Percentiles rank a stretch among this genome's conserved stretches.
These are phyloP conservation scores for Fraxinus velutina DNA, from an alignment of 305 asterid genomes.

Conservation along the genomic window DNA sequence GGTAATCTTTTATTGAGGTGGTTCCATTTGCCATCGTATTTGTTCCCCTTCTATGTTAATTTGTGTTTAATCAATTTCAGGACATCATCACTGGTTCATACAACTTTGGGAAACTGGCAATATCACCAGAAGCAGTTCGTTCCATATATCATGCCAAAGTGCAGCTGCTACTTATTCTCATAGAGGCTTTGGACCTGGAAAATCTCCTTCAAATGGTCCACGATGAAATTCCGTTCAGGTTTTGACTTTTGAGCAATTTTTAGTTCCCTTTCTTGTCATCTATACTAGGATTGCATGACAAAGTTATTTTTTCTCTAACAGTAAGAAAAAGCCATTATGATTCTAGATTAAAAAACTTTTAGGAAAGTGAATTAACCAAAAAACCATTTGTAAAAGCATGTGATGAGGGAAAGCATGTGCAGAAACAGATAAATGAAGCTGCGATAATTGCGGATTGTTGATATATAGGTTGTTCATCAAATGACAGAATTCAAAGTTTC, in stretches of 20 bases:
- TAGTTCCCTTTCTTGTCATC: slow-evolving; percentile 5
- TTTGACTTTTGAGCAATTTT: slow-evolving; percentile 23
- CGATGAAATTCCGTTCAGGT: slow-evolving; percentile 85
- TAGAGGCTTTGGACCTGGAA: slow-evolving; percentile 85
- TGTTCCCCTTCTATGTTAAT: slow-evolving; percentile 12
- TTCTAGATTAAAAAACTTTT: not conserved
- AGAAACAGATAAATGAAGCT: slow-evolving; percentile 2
- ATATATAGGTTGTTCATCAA: not conserved
- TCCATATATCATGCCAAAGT: slow-evolving; percentile 76
- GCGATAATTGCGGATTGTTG: not conserved
- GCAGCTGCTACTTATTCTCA: slow-evolving; percentile 76
- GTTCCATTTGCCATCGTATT: slow-evolving; percentile 15
- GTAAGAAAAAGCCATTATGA: slow-evolving; percentile 4
- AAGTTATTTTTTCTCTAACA: slow-evolving; percentile 2
- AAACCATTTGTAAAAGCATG: not conserved
- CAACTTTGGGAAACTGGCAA: slow-evolving; percentile 71
- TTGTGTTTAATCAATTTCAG: slow-evolving; percentile 38
- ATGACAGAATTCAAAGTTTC: not conserved
- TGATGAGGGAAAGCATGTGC: not conserved
- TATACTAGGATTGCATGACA: slow-evolving; percentile 8
- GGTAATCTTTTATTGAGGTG: slow-evolving; percentile 48
- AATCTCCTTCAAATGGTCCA: slow-evolving; percentile 88
- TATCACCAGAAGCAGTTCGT: slow-evolving; percentile 68
- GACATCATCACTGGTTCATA: slow-evolving; percentile 62
- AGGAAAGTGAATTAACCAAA: not conserved